Evolutionary conservation across 2,329 filamentous ascomycete genomes (phyloP).

Genomic region (Talaromyces verruculosus): DNA sequence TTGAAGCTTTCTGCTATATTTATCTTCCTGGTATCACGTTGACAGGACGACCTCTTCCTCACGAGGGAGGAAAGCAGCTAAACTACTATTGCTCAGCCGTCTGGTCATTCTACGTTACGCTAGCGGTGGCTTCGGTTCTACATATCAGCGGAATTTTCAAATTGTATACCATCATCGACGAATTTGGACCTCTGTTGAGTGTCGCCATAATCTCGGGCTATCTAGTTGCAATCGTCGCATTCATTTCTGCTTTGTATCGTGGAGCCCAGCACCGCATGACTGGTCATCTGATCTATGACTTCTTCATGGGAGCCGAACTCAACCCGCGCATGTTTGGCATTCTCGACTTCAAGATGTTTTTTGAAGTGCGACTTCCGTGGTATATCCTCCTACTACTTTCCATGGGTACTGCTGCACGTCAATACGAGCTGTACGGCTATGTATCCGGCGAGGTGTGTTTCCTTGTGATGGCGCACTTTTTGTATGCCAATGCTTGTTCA

Average conservation of each 20-base stretch:
- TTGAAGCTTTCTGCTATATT: slow-evolving; percentile 80
- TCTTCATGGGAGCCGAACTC: slow-evolving; percentile 86
- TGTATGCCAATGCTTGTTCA: slow-evolving; percentile 88
- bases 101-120: slow-evolving; percentile 82
- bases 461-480: slow-evolving; percentile 82
- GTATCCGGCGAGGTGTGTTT: slow-evolving; percentile 83
- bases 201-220: slow-evolving; percentile 92
- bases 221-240: slow-evolving; percentile 77
- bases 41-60: slow-evolving; percentile 82
- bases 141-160: slow-evolving; percentile 85
- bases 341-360: slow-evolving; percentile 93
- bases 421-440: slow-evolving; percentile 82
- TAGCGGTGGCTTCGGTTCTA: slow-evolving; percentile 66
- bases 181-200: slow-evolving; percentile 89
- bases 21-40: slow-evolving; percentile 82
- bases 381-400: slow-evolving; percentile 81
- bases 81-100: slow-evolving; percentile 93
- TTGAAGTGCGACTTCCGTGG: slow-evolving; percentile 89
- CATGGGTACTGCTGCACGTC: slow-evolving; percentile 72
- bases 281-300: slow-evolving; percentile 76
- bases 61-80: slow-evolving; percentile 80
- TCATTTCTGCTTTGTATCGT: slow-evolving; percentile 76
- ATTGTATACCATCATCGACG: slow-evolving; percentile 87
- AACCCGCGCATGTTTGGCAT: slow-evolving; percentile 83
- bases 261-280: slow-evolving; percentile 92